Base-by-base conservation (phyloP, 1,139 yeast species). In the Kodamaea arcana region DNA sequence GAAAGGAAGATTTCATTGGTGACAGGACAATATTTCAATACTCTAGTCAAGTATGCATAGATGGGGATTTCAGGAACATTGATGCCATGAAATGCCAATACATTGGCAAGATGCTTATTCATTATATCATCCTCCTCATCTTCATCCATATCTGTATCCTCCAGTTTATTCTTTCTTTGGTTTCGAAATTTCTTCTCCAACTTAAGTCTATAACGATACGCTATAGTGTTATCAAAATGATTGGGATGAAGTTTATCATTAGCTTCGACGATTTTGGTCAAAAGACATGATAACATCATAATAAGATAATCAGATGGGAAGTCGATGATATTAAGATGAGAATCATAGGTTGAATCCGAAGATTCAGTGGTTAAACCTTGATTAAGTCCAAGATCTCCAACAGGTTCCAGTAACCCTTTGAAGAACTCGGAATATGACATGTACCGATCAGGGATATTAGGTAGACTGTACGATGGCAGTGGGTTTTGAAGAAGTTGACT, bases 1-100 rank as follows among this genome's bases (percentile, higher is more conserved):
- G 95, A 82, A 34, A 92, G 67, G 57, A 90, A 92, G 21, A 94
- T 97, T 55, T 94, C 98, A 60, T 92, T 92, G 2, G 98, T 90
- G 15, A 94, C 94, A 0, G 99, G 98, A 59, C 99, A 92, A 60
- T 92, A 94, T 59, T 90, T 92, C 54, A 92, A 75, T 21, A 92
- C 94, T 51, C 98, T 78, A 27, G 88, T 76, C 40, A 92, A 70
- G 56, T 92, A 92, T 13, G 95, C 94, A 52, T 87, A 90, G 33
- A 94, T 71, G 8, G 92, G 79, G 36, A 92, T 92, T 10, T 95
- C 96, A 1, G 99, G 99, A 12, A 92, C 81, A 54, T 90, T 94
- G 34, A 95, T 79, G 14, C 98, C 98, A 55, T 88, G 97, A 56
- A 92, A 92, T 31, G 97, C 94, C 41, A 90, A 63, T 3, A 92